Percentiles rank a stretch among this genome's conserved stretches.
Conservation (phyloP, 2,329 filamentous ascomycete genomes). For the Trichophyton rubrum region DNA sequence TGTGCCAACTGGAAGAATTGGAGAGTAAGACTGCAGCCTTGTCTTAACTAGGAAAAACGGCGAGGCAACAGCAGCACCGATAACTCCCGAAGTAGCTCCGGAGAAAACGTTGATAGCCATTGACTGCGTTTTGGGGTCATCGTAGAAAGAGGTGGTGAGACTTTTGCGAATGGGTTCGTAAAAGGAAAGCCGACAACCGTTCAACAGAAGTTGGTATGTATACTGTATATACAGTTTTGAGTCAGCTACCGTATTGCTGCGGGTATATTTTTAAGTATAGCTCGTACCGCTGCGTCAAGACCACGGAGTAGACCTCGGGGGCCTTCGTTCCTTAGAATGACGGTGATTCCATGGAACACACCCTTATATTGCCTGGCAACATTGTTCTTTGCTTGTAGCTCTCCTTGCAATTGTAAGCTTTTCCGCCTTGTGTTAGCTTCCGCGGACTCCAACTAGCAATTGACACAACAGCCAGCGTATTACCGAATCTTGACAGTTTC, state of each 20-base stretch:
- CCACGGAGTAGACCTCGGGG: conserved; percentile 74
- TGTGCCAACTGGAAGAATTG: conserved; percentile 88
- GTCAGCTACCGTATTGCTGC: conserved; percentile 1
- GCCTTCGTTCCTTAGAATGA: conserved; percentile 86
- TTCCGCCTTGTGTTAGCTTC: not conserved
- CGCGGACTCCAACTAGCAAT: not conserved
- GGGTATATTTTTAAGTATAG: not conserved
- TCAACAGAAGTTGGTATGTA: conserved; percentile 89
- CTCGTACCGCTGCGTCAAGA: conserved; percentile 61
- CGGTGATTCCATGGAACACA: conserved; percentile 77
- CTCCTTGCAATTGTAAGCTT: conserved; percentile 90
- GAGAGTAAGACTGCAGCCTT: conserved; percentile 82
- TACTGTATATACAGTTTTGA: conserved; percentile 41
- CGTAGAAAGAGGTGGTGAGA: conserved; percentile 57
- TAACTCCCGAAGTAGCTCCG: conserved; percentile 74
- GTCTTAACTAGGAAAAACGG: conserved; percentile 99
- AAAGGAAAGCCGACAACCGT: conserved; percentile 91
- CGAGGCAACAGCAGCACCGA: conserved; percentile 84
- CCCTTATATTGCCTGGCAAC: conserved; percentile 82
- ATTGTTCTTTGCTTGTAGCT: conserved; percentile 74
- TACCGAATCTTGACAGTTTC: conserved; percentile 98
- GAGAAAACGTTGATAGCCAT: conserved; percentile 88
- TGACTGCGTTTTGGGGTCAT: conserved; percentile 63
- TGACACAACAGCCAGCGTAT: conserved; percentile 18
- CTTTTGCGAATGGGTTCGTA: conserved; percentile 83